phyloP scores from a whole-genome alignment of 2,329 filamentous ascomycete genomes.

The Coniochaeta sp. region DNA sequence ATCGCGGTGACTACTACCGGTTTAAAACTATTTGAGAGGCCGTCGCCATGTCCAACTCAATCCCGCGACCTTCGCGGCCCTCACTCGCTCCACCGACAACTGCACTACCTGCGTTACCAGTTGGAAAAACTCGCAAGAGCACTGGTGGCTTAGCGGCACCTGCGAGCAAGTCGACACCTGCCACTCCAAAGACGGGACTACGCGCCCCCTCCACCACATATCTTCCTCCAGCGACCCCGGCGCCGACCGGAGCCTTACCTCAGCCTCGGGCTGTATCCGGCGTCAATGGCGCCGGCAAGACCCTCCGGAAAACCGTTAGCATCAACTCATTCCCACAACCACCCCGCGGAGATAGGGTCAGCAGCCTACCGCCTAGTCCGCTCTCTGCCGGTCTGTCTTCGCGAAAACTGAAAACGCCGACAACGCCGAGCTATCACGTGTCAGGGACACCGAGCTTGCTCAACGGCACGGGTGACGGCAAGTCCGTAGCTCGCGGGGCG shows the following conservation, averaged over 20 bases:
- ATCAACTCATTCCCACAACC: conserved; percentile 92
- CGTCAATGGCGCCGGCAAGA: conserved; percentile 55
- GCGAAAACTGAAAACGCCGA: conserved; percentile 49
- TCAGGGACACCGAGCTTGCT: conserved; percentile 62
- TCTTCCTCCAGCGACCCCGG: conserved; percentile 42
- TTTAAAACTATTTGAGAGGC: not conserved
- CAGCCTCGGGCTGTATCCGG: conserved; percentile 47
- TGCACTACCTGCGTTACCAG: conserved; percentile 66
- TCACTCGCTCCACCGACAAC: conserved; percentile 64
- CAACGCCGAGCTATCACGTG: conserved; percentile 44
- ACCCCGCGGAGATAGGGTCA: conserved; percentile 56
- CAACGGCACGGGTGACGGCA: conserved; percentile 71
- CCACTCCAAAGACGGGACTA: conserved; percentile 48
- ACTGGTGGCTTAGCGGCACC: conserved; percentile 28
- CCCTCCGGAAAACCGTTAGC: conserved; percentile 79
- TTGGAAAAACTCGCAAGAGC: conserved; percentile 65
- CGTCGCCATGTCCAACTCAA: conserved; percentile 45
- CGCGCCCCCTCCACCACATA: conserved; percentile 52
- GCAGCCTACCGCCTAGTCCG: conserved; percentile 56
- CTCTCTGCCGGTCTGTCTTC: conserved; percentile 43
- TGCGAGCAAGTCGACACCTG: conserved; percentile 28
- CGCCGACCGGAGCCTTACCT: conserved; percentile 45
- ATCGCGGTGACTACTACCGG: not conserved
- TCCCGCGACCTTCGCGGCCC: conserved; percentile 60
- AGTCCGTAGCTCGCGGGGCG: conserved; percentile 56